These are phyloP conservation scores for Astrothelium subdiscretum DNA, from an alignment of 495 filamentous ascomycete genomes.

Conservation along the genomic window DNA sequence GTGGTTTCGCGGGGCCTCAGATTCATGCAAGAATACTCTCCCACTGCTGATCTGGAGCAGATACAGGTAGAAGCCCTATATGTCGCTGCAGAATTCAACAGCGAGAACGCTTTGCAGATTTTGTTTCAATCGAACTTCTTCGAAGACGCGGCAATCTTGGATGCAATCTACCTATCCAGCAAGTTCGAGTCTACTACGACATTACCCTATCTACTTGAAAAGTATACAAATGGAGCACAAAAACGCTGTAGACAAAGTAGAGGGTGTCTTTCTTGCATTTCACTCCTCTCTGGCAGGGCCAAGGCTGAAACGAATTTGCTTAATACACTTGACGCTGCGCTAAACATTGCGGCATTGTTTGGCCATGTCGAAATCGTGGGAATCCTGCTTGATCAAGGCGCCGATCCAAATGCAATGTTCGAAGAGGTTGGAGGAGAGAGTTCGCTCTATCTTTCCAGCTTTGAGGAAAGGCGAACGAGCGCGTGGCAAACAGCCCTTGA, in stretches of 20 bases:
- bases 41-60: neutral
- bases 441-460: neutral
- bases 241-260: neutral
- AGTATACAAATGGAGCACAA: neutral
- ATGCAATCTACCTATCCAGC: neutral
- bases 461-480: neutral
- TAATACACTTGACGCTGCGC: slow-evolving; percentile 5
- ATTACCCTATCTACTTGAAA: neutral
- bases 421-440: neutral
- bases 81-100: neutral
- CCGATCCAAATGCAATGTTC: slow-evolving; percentile 6
- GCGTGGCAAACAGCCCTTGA: neutral
- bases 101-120: no score
- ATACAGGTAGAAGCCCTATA: neutral
- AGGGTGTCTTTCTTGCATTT: neutral
- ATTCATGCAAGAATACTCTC: neutral
- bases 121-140: no score
- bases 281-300: neutral
- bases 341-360: slow-evolving; percentile 6
- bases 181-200: neutral
- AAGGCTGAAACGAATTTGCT: neutral
- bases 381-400: slow-evolving; percentile 11
- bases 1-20: neutral
- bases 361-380: slow-evolving; percentile 12
- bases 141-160: neutral